Evolutionary conservation across 2,329 filamentous ascomycete genomes (phyloP), one percentile per base, ranked within the genome.

Genomic region (Penicillium italicum): DNA sequence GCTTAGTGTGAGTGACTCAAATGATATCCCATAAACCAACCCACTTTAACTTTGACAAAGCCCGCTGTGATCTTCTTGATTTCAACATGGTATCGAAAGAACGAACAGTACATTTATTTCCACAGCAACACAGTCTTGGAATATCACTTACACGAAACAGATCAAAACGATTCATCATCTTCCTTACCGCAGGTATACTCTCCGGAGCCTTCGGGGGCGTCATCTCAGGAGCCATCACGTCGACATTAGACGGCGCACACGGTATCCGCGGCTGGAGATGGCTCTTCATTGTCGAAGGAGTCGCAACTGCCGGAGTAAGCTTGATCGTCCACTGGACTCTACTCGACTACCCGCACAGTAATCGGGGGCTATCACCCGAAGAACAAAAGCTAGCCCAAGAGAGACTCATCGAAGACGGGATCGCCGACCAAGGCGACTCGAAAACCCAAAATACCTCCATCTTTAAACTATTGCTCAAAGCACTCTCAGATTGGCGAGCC

Each of bases 231-330:
- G 56, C 46, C 4, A 55, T 58, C 14, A 47, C 47, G 5, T 43
- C 36, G n/a, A 49, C 28, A 11, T 45, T 55, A 18, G 52, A 58
- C 14, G 56, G 56, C 16, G n/a, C 16, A 24, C 37, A 40, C 33
- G 43, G 33, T 5, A 44, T 52, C 14, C 42, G 52, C 1, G 52
- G 56, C 10, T 58, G 52, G 56, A 24, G 52, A 9, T 58, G 56
- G 56, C 47, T 55, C 2, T 55, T 58, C 34, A 58, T 55, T 12
- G 38, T 53, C 37, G 47, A 55, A 34, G 48, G 56, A 6, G 31
- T 41, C 16, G n/a, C 43, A n/a, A 58, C 56, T 34, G 43, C 43
- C 8, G 52, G 42, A 2, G 18, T 52, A 4, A 47, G 41, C 12
- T n/a, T 55, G 3, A n/a, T 52, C 7, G 42, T 34, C 2, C 37